Base-by-base conservation (phyloP, 2,329 filamentous ascomycete genomes). In the Cladophialophora exuberans region DNA sequence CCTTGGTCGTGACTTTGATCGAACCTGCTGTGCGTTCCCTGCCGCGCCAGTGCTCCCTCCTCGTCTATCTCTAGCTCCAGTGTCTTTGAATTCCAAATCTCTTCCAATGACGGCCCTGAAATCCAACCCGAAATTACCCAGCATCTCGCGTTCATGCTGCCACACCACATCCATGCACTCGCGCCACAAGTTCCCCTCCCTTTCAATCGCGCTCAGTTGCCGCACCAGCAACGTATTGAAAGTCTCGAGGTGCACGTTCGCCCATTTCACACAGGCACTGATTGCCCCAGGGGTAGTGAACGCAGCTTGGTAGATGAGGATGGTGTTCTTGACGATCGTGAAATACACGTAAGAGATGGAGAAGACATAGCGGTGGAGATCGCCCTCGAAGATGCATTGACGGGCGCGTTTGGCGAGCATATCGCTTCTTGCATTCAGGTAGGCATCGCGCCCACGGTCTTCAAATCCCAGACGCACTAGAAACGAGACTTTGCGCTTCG, bases 311-410 rank as follows among this genome's bases (percentile, higher is more conserved):
- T 94, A 97, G 67, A 89, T 92, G 66, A 83, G 83, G 57, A 97
- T 88, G 0, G 94, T 97, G 73, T 97, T 97, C 64, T 90, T 86
- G 69, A 99, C 93, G 62, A 96, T 82, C 50, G 86, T 91, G 73
- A 99, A 99, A 72, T 96, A 97, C 54, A 96, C 91, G 72, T 91
- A 97, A 1, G 93, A 94, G 42, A 97, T 80, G 69, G 96, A 90
- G 80, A 92, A 96, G 64, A 97, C 94, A 73, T 97, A 97, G 10
- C 91, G 82, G 57, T 90, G 89, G 6, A 99, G 82, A 66, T 96
- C 89, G 47, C 94, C 94, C 69, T 96, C 91, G 73, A 99, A 99
- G 55, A 95, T 88, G 69, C 93, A 94, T 80, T 96, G 90, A 55
- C 94, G 86, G 22, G 90, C 87, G 62, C 92, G 83, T 67, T 90